A percentile compares a stretch with the other conserved stretches of the same genome.
Conservation (phyloP, 2,329 filamentous ascomycete species). For the Fusarium sp. region DNA sequence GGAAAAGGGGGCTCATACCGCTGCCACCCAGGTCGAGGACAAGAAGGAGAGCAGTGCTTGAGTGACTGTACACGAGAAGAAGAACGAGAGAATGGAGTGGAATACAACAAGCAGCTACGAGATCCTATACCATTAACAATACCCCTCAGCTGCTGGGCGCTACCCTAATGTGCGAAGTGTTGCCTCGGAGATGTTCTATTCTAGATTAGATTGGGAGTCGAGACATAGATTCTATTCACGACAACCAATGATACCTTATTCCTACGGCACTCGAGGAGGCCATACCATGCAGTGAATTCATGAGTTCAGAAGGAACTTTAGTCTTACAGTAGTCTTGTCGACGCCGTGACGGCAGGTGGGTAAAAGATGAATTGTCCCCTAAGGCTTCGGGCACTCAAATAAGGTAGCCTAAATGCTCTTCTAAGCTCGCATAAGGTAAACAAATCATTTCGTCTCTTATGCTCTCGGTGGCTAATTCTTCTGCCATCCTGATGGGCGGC, state of each 20-base stretch:
- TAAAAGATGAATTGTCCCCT: not conserved
- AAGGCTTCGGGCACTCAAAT: not conserved
- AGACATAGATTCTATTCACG: not conserved
- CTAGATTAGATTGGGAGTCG: conserved; percentile 18
- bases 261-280: not conserved
- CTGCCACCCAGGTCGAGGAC: conserved; percentile 5
- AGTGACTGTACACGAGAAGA: not conserved
- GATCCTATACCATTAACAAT: conserved; percentile 33
- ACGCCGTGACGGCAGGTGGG: not conserved
- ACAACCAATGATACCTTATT: not conserved
- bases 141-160: conserved; percentile 28
- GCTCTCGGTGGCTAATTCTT: too few relatives aligned
- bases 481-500: too few relatives aligned
- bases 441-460: too few relatives aligned
- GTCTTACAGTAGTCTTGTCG: not conserved
- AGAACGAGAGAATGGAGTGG: not conserved
- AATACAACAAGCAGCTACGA: conserved; percentile 22
- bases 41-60: conserved; percentile 24
- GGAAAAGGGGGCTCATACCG: conserved; percentile 11
- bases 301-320: not conserved
- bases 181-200: conserved; percentile 23
- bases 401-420: too few relatives aligned
- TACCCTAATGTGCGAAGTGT: conserved; percentile 2
- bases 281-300: not conserved
- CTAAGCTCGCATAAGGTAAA: too few relatives aligned